These are phyloP conservation scores for Hypoxylon rubiginosum DNA, from an alignment of 2,329 filamentous ascomycete genomes.

Conservation along the genomic window DNA sequence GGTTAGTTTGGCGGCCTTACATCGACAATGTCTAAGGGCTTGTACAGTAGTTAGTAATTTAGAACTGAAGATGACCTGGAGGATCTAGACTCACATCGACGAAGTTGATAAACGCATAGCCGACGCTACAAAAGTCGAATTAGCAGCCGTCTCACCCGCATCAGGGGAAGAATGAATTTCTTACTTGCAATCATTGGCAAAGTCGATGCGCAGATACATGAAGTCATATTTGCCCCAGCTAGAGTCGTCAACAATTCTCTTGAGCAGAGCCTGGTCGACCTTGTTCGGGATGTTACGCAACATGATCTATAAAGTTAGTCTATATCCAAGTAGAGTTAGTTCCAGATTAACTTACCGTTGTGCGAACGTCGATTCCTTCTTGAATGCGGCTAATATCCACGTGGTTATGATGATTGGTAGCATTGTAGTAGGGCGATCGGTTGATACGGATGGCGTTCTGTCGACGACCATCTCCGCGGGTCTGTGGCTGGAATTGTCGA, in stretches of 20 bases:
- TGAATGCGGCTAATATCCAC: constrained; percentile 73
- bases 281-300: constrained; percentile 95
- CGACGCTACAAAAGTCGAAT: constrained; percentile 74
- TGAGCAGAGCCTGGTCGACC: constrained; percentile 82
- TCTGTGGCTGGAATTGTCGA: constrained; percentile 53
- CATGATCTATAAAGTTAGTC: constrained; percentile 76
- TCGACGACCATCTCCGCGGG: constrained; percentile 59
- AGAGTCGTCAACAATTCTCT: constrained; percentile 82
- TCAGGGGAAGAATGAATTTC: constrained; percentile 52
- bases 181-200: constrained; percentile 86
- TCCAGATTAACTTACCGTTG: constrained; percentile 69
- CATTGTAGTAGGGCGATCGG: constrained; percentile 62
- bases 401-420: constrained; percentile 69
- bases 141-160: constrained; percentile 34
- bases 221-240: constrained; percentile 92
- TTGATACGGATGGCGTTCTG: constrained; percentile 63
- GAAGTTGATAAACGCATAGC: constrained; percentile 98
- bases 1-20: constrained; percentile 61
- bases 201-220: constrained; percentile 93
- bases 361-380: constrained; percentile 78
- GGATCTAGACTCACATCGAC: constrained; percentile 71
- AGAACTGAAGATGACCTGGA: constrained; percentile 44
- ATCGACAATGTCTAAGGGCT: constrained; percentile 65
- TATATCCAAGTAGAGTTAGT: constrained; percentile 40
- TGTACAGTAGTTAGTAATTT: constrained; percentile 56